A percentile compares a stretch with the other conserved stretches of the same genome.
Conservation (phyloP, 2,329 filamentous ascomycete species). For the Penicillium janthinellum region DNA sequence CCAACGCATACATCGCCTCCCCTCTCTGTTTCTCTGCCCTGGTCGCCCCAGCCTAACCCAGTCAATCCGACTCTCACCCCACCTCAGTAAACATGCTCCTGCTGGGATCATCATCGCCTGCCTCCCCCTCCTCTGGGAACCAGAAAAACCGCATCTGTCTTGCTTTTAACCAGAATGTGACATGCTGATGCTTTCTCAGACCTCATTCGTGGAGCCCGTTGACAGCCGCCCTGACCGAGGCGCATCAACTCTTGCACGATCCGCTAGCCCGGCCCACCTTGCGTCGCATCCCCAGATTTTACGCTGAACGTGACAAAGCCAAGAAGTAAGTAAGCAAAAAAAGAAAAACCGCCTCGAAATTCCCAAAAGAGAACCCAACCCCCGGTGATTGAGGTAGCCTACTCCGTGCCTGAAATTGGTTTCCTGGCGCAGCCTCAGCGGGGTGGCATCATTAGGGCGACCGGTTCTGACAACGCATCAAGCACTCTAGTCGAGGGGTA, state of each 20-base stretch:
- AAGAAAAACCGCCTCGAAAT: constrained; percentile 21
- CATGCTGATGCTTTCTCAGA: constrained; percentile 31
- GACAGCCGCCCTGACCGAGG: constrained; percentile 32
- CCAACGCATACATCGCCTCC: constrained; percentile 44
- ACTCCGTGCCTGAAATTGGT: constrained; percentile 32
- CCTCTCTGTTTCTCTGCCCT: constrained; percentile 19
- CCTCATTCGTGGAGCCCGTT: constrained; percentile 24
- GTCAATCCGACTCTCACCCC: constrained; percentile 15
- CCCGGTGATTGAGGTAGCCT: constrained; percentile 24
- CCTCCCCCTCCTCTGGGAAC: constrained; percentile 12
- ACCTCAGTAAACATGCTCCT: neutral
- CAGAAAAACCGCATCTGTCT: constrained; percentile 32
- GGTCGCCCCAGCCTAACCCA: constrained; percentile 30
- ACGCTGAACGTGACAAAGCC: constrained; percentile 28
- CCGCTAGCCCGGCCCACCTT: constrained; percentile 16
- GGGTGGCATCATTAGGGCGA: constrained; percentile 33
- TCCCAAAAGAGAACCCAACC: neutral
- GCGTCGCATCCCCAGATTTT: constrained; percentile 35
- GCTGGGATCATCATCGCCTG: constrained; percentile 1
- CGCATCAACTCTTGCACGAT: constrained; percentile 21
- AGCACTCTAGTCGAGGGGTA: constrained; percentile 34
- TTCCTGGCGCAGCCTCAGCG: constrained; percentile 20
- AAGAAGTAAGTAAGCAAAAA: constrained; percentile 11
- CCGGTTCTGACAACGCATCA: constrained; percentile 48
- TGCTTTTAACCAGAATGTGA: constrained; percentile 20